Conservation (phyloP, 768 basidiomycete species). For the Suillus cothurnatus region DNA sequence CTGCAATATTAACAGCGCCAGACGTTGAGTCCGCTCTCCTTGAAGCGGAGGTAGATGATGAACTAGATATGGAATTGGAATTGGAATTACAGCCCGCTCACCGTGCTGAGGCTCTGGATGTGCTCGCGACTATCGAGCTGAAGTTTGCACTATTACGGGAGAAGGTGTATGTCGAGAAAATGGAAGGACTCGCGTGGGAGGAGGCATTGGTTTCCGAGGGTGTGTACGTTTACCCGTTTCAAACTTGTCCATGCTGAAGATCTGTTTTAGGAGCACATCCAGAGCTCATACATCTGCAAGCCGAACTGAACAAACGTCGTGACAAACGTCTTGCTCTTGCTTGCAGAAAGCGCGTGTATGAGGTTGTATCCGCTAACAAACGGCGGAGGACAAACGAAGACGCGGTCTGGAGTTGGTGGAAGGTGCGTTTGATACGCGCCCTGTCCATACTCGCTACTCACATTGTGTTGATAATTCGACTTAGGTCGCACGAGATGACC, state of each 20-base stretch:
- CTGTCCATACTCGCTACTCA: background rate
- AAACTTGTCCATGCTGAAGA: slow-evolving; percentile 3
- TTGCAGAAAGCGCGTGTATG: slow-evolving; percentile 68
- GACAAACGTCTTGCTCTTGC: slow-evolving; percentile 85
- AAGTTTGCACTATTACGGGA: slow-evolving; percentile 89
- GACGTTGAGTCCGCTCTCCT: background rate
- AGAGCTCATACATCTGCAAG: slow-evolving; percentile 79
- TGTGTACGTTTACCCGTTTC: slow-evolving; percentile 37
- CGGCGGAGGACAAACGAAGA: slow-evolving; percentile 71
- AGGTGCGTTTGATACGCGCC: slow-evolving; percentile 47
- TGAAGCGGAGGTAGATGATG: slow-evolving; percentile 35
- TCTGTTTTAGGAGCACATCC: slow-evolving; percentile 71
- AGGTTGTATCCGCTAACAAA: slow-evolving; percentile 61
- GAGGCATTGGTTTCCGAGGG: slow-evolving; percentile 79
- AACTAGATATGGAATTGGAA: slow-evolving; percentile 52
- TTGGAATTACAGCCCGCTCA: slow-evolving; percentile 80
- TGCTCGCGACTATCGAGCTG: slow-evolving; percentile 87
- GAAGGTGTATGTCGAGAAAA: slow-evolving; percentile 89
- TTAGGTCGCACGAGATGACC: slow-evolving; percentile 73
- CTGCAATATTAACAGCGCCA: background rate
- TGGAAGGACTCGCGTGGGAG: slow-evolving; percentile 89
- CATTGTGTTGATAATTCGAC: background rate
- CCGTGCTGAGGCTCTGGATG: slow-evolving; percentile 85
- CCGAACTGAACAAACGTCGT: slow-evolving; percentile 73
- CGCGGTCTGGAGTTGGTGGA: slow-evolving; percentile 91